phyloP scores from a whole-genome alignment of 805 yeast genomes.

The Wickerhamiella vanderwaltii region DNA sequence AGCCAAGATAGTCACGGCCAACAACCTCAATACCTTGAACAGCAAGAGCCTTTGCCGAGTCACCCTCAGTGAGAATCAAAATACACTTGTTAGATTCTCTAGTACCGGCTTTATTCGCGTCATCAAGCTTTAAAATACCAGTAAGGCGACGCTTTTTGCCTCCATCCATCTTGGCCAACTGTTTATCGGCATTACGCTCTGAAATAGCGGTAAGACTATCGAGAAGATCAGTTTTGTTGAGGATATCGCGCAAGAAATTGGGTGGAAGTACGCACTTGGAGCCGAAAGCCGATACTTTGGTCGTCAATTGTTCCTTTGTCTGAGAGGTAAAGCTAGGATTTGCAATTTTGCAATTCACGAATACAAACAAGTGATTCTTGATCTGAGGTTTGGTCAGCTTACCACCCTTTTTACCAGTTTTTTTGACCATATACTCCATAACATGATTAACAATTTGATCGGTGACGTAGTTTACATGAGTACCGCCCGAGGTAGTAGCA shows the following conservation, averaged over 20 bases:
- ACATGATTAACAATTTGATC: constrained; percentile 76
- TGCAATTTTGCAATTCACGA: constrained; percentile 82
- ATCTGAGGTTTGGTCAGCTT: constrained; percentile 81
- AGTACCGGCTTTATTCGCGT: constrained; percentile 95
- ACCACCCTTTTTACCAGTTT: constrained; percentile 38
- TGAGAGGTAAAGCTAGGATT: constrained; percentile 97
- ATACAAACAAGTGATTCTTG: constrained; percentile 77
- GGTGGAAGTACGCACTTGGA: constrained; percentile 70
- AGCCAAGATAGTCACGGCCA: constrained; percentile 90
- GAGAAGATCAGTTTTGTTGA: constrained; percentile 55
- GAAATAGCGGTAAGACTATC: constrained; percentile 68
- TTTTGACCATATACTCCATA: constrained; percentile 48
- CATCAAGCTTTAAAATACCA: constrained; percentile 79
- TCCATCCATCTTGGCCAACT: constrained; percentile 82
- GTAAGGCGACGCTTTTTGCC: constrained; percentile 69
- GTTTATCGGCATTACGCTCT: constrained; percentile 78
- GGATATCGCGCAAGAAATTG: constrained; percentile 54
- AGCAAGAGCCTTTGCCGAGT: constrained; percentile 85
- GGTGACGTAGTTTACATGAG: constrained; percentile 77
- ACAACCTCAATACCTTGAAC: constrained; percentile 89
- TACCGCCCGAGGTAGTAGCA: constrained; percentile 95
- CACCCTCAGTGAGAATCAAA: constrained; percentile 89
- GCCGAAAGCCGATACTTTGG: constrained; percentile 81
- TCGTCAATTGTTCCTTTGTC: constrained; percentile 90
- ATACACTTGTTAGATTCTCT: constrained; percentile 87